phyloP scores from a whole-genome alignment of 495 filamentous ascomycete genomes.

The Penicillium steckii region DNA sequence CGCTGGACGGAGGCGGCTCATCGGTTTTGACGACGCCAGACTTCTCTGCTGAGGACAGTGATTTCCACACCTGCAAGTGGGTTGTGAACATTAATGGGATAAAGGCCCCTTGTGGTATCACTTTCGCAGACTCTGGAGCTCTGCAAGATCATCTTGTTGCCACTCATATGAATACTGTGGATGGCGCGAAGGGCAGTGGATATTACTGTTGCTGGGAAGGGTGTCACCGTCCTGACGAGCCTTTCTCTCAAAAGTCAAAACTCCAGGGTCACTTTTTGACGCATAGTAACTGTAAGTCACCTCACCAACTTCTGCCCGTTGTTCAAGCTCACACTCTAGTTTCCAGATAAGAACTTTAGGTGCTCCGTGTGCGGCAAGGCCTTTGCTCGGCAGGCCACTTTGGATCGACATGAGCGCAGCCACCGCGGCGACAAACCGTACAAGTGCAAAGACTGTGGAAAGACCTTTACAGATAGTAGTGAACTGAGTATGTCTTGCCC shows the following conservation, averaged over 20 bases:
- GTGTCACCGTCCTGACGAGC: constrained; percentile 45
- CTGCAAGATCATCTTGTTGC: constrained; percentile 45
- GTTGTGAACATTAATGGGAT: constrained; percentile 26
- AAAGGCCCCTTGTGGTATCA: constrained; percentile 33
- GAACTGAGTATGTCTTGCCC: constrained; percentile 40
- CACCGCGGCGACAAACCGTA: constrained; percentile 53
- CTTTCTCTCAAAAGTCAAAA: constrained; percentile 51
- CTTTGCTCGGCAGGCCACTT: constrained; percentile 46
- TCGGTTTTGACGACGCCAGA: constrained; percentile 43
- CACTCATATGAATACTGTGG: constrained; percentile 39
- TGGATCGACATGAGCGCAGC: constrained; percentile 53
- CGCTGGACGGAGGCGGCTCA: constrained; percentile 38
- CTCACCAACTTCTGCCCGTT: background rate
- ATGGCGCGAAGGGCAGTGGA: constrained; percentile 45
- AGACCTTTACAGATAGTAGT: constrained; percentile 49
- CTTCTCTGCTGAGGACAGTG: constrained; percentile 32
- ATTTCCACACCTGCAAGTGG: constrained; percentile 42
- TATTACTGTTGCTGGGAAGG: constrained; percentile 51
- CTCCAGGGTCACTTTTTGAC: constrained; percentile 50
- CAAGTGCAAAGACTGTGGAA: constrained; percentile 43
- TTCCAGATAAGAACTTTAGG: constrained; percentile 43
- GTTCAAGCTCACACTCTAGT: constrained; percentile 18
- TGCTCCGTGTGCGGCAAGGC: constrained; percentile 48
- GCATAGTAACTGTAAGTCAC: constrained; percentile 44
- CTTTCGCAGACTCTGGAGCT: constrained; percentile 33